Evolutionary conservation across 331 rosid genomes (phyloP), one percentile per base, ranked within the genome.

Genomic region (Saraca asoca): DNA sequence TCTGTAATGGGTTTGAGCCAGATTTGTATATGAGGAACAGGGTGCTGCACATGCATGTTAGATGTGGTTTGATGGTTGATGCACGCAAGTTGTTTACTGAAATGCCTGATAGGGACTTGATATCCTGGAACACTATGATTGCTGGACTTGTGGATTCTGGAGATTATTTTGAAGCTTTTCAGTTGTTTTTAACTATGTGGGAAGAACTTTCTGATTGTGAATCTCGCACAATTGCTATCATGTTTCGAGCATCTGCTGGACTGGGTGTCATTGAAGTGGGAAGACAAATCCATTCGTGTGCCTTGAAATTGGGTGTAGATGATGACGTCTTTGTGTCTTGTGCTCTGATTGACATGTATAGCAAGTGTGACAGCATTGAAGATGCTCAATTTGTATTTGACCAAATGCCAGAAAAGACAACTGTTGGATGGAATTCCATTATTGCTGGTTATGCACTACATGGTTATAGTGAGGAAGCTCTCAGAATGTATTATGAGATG

Each of bases 381-480:
- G 98, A 87, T 73, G 96, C 98, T 42, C 92, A 71, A 1, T 79
- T 56, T 62, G 95, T 87, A 14, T 92, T 89, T 68, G 84, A 89
- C 69, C 88, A 80, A 70, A 82, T 92, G 93, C 88, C 91, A 0
- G 69, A 74, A 71, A 89, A 92, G 84, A 80, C 93, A 0, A 83
- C 91, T 0, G 95, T 87, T 1, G 92, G 83, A 45, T 89, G 98
- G 96, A 91, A 91, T 64, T 74, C 90, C 54, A 91, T 91, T 35
- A 89, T 87, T 68, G 88, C 96, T 14, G 90, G 83, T 73, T 85
- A 89, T 58, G 98, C 95, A 1, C 89, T 91, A 72, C 90, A 80
- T 67, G 96, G 98, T 64, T 82, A 81, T 64, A 91, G 87, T 52
- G 93, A 91, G 75, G 88, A 87, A 66, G 98, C 96, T 49, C 85